Conservation (phyloP, 176 grass and related monocot species). For the Phyllostachys edulis region DNA sequence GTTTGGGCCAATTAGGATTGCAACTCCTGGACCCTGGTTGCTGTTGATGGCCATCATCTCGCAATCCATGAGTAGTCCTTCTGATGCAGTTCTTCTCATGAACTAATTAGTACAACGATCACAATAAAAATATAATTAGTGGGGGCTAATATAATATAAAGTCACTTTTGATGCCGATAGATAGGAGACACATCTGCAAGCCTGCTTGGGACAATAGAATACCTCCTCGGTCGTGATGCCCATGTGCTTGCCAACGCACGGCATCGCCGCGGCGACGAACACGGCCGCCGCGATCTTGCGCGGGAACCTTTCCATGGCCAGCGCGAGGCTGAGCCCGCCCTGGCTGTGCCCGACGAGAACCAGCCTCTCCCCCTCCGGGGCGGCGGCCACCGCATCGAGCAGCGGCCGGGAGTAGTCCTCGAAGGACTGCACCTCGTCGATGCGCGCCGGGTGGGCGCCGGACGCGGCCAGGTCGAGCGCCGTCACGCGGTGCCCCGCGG, state of each 20-base stretch:
- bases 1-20: conserved; percentile 18
- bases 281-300: conserved; percentile 44
- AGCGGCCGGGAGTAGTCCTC: conserved; percentile 54
- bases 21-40: background rate
- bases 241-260: conserved; percentile 38
- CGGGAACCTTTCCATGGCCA: conserved; percentile 56
- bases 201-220: background rate
- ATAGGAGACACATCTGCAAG: background rate
- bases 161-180: background rate
- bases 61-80: conserved; percentile 40
- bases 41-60: conserved; percentile 8
- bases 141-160: too few species aligned
- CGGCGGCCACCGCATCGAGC: conserved; percentile 37
- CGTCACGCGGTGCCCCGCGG: conserved; percentile 46
- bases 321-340: conserved; percentile 46
- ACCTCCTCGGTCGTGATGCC: conserved; percentile 28
- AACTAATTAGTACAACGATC: conserved; percentile 10
- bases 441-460: conserved; percentile 35
- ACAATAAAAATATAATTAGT: background rate
- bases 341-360: conserved; percentile 57
- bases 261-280: conserved; percentile 45
- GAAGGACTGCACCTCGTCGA: conserved; percentile 48
- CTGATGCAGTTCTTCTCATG: conserved; percentile 25
- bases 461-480: conserved; percentile 50
- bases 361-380: conserved; percentile 21